Base-by-base conservation (phyloP, 768 basidiomycete species). In the Hericium erinaceus region DNA sequence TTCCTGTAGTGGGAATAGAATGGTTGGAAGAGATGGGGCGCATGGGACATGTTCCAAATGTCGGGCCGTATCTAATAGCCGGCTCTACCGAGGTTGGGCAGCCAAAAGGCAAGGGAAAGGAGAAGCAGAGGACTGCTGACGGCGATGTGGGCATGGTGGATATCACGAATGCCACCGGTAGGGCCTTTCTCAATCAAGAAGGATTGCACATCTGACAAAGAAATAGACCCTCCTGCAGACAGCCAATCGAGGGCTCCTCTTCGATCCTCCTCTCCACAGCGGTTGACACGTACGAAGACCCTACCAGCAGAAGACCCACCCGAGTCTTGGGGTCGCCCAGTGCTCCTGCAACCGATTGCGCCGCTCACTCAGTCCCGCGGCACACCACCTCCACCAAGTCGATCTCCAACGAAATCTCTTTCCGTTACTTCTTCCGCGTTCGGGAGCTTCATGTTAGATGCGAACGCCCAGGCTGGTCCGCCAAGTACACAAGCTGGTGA, bases 21-120 rank as follows among this genome's bases (percentile, higher is more conserved):
- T 97, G 92, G 92, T 66, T 97, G 16, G 74, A 75, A 12, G 72
- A 74, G 0, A 80, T 91, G 61, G 84, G 79, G 9, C 67, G 64
- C 26, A 75, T 70, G 0, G 90, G 87, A 0, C 52, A 49, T 1
- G 66, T 89, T 39, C 80, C 80, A 0, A 26, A 54, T 0, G 61
- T 68, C 3, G 58, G 70, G 10, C 66, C 64, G 20, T 76, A 73
- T 60, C 57, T 76, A 16, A 15, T 57, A 40, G 39, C 39, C 33
- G 20, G 46, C 8, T 24, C 54, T 20, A 8, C 9, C 33, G 20
- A 44, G 13, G 50, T 24, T 52, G 54, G 37, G 12, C 62, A 58
- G 48, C 76, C 77, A 64, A 64, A 69, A 39, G 77, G 79, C 61
- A 51, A 51, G 49, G 49, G 49, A 22, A 51, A 51, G 16, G 22